Conservation (phyloP, 352 stramenopile species). For the Sclerospora graminicola region DNA sequence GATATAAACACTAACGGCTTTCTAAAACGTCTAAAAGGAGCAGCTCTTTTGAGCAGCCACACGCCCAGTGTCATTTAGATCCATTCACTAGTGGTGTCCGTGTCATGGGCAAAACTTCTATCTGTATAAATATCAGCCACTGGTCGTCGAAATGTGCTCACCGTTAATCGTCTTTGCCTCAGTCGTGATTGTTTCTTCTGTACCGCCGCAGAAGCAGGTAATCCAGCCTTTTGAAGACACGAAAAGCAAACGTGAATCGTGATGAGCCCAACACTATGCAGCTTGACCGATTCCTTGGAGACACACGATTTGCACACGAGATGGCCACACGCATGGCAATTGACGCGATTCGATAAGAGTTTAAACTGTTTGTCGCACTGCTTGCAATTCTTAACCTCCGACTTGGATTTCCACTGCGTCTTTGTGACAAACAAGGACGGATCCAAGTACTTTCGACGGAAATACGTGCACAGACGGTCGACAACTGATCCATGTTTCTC, state of each 20-base stretch:
- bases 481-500: slow-evolving; percentile 28
- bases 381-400: slow-evolving; percentile 15
- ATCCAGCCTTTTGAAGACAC: slow-evolving; percentile 20
- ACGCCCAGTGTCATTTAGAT: too few species aligned
- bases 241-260: slow-evolving; percentile 21
- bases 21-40: too few species aligned
- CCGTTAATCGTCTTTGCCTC: slow-evolving; percentile 8
- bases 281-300: slow-evolving; percentile 24
- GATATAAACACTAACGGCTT: too few species aligned
- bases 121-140: too few species aligned
- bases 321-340: slow-evolving; percentile 27
- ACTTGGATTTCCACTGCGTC: slow-evolving; percentile 23
- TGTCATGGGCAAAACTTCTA: too few species aligned
- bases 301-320: slow-evolving; percentile 22
- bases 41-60: too few species aligned
- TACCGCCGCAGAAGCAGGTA: slow-evolving; percentile 6
- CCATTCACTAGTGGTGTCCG: too few species aligned
- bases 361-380: slow-evolving; percentile 25
- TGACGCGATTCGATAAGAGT: slow-evolving; percentile 27
- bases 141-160: too few species aligned
- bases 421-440: slow-evolving; percentile 32
- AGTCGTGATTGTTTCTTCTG: slow-evolving; percentile 4
- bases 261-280: slow-evolving; percentile 19
- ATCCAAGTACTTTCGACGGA: slow-evolving; percentile 33
- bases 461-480: slow-evolving; percentile 24